A percentile compares a stretch with the other conserved stretches of the same genome.
Conservation (phyloP, 805 yeast species). For the Hanseniaspora lachancei region DNA sequence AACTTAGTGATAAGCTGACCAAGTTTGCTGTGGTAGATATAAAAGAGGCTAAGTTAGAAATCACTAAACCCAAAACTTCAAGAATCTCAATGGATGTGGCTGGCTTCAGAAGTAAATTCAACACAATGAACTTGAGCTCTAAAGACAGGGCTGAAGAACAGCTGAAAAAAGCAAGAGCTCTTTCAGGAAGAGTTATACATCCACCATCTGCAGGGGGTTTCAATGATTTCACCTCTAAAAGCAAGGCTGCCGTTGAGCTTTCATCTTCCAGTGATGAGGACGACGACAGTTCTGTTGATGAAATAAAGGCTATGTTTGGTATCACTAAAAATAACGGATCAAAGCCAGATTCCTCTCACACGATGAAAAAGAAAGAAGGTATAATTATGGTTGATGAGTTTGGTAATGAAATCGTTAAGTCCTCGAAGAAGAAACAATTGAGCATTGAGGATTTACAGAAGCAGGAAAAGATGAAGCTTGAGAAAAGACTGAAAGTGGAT, state of each 20-base stretch:
- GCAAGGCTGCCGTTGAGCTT: slow-evolving; percentile 14
- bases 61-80: slow-evolving; percentile 15
- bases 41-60: slow-evolving; percentile 18
- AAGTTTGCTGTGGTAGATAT: background rate
- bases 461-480: slow-evolving; percentile 60
- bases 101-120: slow-evolving; percentile 1
- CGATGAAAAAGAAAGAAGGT: slow-evolving; percentile 5
- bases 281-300: slow-evolving; percentile 30
- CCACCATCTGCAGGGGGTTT: slow-evolving; percentile 43
- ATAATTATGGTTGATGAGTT: slow-evolving; percentile 17
- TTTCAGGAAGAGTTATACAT: slow-evolving; percentile 25
- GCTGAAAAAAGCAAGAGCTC: slow-evolving; percentile 25
- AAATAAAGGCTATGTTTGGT: slow-evolving; percentile 22
- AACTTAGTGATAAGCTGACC: slow-evolving; percentile 4
- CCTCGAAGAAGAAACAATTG: slow-evolving; percentile 28
- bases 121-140: slow-evolving; percentile 9
- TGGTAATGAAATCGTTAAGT: slow-evolving; percentile 27
- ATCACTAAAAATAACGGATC: slow-evolving; percentile 3
- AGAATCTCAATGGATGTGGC: slow-evolving; percentile 13
- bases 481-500: slow-evolving; percentile 64
- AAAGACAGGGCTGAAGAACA: slow-evolving; percentile 19
- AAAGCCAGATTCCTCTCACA: background rate
- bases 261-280: slow-evolving; percentile 24
- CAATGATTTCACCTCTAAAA: slow-evolving; percentile 28
- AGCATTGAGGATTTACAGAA: slow-evolving; percentile 29